Evolutionary conservation across 495 filamentous ascomycete species (phyloP).

Genomic region (Gamarada debralockiae): DNA sequence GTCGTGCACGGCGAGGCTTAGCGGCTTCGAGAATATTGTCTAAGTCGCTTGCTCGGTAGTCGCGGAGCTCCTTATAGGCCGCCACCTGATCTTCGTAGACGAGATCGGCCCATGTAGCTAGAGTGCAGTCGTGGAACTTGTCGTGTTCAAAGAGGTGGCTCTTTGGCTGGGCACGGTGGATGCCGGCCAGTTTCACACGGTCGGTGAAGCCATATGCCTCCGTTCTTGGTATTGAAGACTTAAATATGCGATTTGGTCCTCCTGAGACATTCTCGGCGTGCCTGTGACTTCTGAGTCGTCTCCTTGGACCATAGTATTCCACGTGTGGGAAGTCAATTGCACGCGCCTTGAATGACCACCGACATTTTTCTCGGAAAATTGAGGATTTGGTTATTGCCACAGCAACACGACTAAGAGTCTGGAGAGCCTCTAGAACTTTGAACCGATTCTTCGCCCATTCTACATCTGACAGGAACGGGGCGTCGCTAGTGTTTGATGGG

Average conservation of each 20-base stretch:
- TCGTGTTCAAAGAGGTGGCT: constrained; percentile 34
- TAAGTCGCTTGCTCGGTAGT: too few species aligned
- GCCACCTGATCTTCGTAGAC: constrained; percentile 12
- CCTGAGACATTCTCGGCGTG: too few species aligned
- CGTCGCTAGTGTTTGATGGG: constrained; percentile 2
- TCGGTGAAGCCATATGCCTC: constrained; percentile 18
- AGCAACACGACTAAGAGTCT: constrained; percentile 27
- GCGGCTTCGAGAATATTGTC: too few species aligned
- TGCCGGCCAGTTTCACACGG: constrained; percentile 35
- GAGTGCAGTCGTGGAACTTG: constrained; percentile 30
- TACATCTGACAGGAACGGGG: neutral
- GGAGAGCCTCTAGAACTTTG: constrained; percentile 29
- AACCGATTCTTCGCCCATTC: constrained; percentile 32
- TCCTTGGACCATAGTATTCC: too few species aligned
- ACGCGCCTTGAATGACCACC: constrained; percentile 26
- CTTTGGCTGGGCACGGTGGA: constrained; percentile 40
- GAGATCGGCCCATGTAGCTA: constrained; percentile 28
- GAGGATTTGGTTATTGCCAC: constrained; percentile 30
- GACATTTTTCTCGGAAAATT: constrained; percentile 20
- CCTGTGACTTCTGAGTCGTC: too few species aligned
- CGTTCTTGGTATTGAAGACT: too few species aligned
- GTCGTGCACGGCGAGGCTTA: too few species aligned
- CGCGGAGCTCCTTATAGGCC: constrained; percentile 24
- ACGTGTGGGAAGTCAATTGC: too few species aligned
- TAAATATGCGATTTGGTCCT: too few species aligned